A percentile compares a stretch with the other conserved stretches of the same genome.
These are phyloP conservation scores for Leccinum solheimii DNA, from an alignment of 1,284 basidiomycete genomes.

Conservation along the genomic window DNA sequence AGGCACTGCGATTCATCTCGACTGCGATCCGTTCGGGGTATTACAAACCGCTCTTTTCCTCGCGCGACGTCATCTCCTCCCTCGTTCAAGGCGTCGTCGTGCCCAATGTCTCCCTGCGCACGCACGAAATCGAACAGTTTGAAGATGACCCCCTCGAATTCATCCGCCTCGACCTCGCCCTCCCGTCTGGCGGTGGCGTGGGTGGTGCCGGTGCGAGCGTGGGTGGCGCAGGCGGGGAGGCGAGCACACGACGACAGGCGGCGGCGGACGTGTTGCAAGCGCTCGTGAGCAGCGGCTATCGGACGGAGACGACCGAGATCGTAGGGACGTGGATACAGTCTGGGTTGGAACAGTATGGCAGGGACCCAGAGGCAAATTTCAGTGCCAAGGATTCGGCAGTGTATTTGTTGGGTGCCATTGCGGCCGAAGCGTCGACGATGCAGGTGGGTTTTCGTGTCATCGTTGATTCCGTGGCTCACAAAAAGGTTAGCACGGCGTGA, in stretches of 20 bases:
- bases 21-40: slow-evolving; percentile 87
- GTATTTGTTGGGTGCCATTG: slow-evolving; percentile 90
- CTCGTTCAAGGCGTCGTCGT: slow-evolving; percentile 91
- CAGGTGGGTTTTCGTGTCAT: slow-evolving; percentile 48
- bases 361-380: slow-evolving; percentile 76
- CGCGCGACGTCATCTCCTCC: slow-evolving; percentile 77
- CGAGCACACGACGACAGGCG: slow-evolving; percentile 79
- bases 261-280: slow-evolving; percentile 92
- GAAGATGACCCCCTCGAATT: slow-evolving; percentile 98
- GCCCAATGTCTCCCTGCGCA: slow-evolving; percentile 87
- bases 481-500: slow-evolving; percentile 76
- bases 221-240: slow-evolving; percentile 47
- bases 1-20: slow-evolving; percentile 89
- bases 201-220: slow-evolving; percentile 25
- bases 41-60: slow-evolving; percentile 70
- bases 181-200: slow-evolving; percentile 51
- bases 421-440: slow-evolving; percentile 82
- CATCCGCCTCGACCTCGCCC: slow-evolving; percentile 83
- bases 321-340: slow-evolving; percentile 81
- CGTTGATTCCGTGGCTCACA: neutral
- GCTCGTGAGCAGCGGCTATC: slow-evolving; percentile 77
- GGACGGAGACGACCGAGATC: slow-evolving; percentile 82
- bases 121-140: slow-evolving; percentile 93
- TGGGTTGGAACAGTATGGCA: slow-evolving; percentile 64
- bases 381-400: slow-evolving; percentile 96